phyloP scores from a whole-genome alignment of 352 stramenopile genomes.

The Phytophthora chlamydospora region DNA sequence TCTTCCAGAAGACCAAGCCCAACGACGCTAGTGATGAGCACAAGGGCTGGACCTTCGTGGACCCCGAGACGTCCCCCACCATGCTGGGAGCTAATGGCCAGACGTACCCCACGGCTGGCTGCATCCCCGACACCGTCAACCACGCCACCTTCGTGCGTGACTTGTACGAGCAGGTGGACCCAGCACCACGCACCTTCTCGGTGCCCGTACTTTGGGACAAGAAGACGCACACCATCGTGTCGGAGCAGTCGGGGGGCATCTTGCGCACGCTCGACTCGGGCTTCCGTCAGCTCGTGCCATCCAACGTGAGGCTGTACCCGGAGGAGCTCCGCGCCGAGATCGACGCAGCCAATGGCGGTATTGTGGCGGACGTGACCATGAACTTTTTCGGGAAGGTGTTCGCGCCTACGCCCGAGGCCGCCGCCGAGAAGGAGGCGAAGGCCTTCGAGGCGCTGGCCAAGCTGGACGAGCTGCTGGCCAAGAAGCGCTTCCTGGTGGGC shows the following conservation, averaged over 20 bases:
- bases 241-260: constrained; percentile 74
- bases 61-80: constrained; percentile 4
- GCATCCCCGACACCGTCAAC: constrained; percentile 38
- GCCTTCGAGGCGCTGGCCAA: constrained; percentile 26
- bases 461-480: constrained; percentile 27
- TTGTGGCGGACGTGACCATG: too few relatives aligned
- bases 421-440: constrained; percentile 3
- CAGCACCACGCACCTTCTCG: constrained; percentile 30
- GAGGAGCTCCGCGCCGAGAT: constrained; percentile 53
- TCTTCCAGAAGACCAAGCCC: constrained; percentile 52
- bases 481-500: constrained; percentile 27
- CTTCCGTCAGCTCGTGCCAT: constrained; percentile 48
- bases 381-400: constrained; percentile 63
- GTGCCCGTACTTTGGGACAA: constrained; percentile 81
- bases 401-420: constrained; percentile 43
- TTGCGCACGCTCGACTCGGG: constrained; percentile 50
- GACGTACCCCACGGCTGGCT: constrained; percentile 24
- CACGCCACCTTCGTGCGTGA: constrained; percentile 34
- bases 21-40: constrained; percentile 43
- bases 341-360: constrained; percentile 62
- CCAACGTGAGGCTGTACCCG: constrained; percentile 51
- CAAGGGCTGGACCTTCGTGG: constrained; percentile 46
- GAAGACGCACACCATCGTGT: constrained; percentile 75
- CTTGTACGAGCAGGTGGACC: constrained; percentile 46
- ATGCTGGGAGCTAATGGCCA: constrained; percentile 18